Evolutionary conservation across 208 protist genomes (phyloP).

Genomic region (Trypanosoma congolense): DNA sequence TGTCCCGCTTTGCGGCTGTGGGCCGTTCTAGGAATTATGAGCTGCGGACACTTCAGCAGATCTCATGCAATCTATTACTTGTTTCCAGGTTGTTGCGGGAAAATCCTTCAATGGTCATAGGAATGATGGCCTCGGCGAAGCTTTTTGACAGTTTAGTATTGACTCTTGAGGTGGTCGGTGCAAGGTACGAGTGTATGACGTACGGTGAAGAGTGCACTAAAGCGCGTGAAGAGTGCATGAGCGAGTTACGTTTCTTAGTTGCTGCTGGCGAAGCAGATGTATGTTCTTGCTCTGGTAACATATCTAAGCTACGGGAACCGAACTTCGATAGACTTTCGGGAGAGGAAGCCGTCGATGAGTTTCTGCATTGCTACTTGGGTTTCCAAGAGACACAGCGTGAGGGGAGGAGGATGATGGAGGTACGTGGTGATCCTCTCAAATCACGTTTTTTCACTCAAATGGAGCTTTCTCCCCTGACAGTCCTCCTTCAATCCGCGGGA

Average conservation of each 20-base stretch:
- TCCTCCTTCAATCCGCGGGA: conserved; percentile 24
- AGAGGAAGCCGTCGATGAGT: conserved; percentile 40
- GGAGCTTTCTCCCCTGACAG: conserved; percentile 28
- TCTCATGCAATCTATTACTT: conserved; percentile 45
- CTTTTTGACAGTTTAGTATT: conserved; percentile 49
- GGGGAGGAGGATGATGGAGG: conserved; percentile 9
- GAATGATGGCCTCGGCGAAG: conserved; percentile 54
- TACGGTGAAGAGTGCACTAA: conserved; percentile 5
- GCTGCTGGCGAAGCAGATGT: conserved; percentile 14
- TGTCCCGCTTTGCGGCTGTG: conserved; percentile 32
- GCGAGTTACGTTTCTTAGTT: conserved; percentile 3
- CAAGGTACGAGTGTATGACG: conserved; percentile 7
- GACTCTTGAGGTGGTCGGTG: conserved; percentile 23
- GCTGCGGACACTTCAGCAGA: conserved; percentile 26
- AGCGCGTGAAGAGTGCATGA: not conserved
- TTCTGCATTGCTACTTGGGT: conserved; percentile 53
- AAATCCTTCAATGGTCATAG: conserved; percentile 24
- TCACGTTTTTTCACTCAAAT: conserved; percentile 12
- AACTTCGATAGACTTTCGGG: conserved; percentile 24
- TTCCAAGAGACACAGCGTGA: conserved; percentile 34
- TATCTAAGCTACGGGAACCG: conserved; percentile 9
- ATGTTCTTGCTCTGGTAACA: conserved; percentile 10
- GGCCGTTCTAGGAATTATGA: conserved; percentile 14
- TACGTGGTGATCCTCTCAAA: conserved; percentile 3
- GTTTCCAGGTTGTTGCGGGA: conserved; percentile 33